Percentiles rank a stretch among this genome's conserved stretches.
These are phyloP conservation scores for Zopfia rhizophila DNA, from an alignment of 2,329 filamentous ascomycete species.

Conservation along the genomic window DNA sequence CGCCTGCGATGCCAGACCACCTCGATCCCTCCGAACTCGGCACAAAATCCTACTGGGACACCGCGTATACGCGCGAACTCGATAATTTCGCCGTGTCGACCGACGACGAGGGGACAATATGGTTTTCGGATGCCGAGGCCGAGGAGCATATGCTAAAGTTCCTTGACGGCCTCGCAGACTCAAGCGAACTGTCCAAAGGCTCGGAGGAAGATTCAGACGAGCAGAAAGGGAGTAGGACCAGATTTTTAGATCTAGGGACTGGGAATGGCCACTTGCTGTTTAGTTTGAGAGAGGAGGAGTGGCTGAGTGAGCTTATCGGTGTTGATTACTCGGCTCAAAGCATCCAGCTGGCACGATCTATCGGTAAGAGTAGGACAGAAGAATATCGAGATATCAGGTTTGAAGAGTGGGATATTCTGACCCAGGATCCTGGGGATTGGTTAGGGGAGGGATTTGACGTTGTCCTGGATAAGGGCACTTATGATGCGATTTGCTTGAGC, in stretches of 20 bases:
- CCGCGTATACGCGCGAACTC: slow-evolving; percentile 76
- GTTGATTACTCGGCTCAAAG: slow-evolving; percentile 87
- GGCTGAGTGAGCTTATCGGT: slow-evolving; percentile 77
- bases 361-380: slow-evolving; percentile 56
- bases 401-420: slow-evolving; percentile 63
- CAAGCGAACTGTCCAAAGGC: slow-evolving; percentile 58
- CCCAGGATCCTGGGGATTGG: slow-evolving; percentile 62
- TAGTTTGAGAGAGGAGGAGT: slow-evolving; percentile 75
- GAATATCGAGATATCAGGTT: slow-evolving; percentile 58
- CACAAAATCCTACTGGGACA: slow-evolving; percentile 75
- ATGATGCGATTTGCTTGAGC: slow-evolving; percentile 89
- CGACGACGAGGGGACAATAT: slow-evolving; percentile 85
- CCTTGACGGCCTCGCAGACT: slow-evolving; percentile 62
- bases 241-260: slow-evolving; percentile 88
- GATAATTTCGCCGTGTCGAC: slow-evolving; percentile 77
- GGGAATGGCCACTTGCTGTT: slow-evolving; percentile 95
- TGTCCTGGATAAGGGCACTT: slow-evolving; percentile 97
- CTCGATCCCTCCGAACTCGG: slow-evolving; percentile 84
- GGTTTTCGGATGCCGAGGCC: slow-evolving; percentile 95
- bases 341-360: slow-evolving; percentile 75
- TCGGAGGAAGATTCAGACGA: slow-evolving; percentile 22
- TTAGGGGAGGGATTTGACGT: slow-evolving; percentile 80
- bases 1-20: slow-evolving; percentile 24
- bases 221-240: slow-evolving; percentile 45
- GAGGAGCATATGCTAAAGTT: slow-evolving; percentile 81